Conservation (phyloP, 2,329 filamentous ascomycete species). For the Diaporthe sp. region DNA sequence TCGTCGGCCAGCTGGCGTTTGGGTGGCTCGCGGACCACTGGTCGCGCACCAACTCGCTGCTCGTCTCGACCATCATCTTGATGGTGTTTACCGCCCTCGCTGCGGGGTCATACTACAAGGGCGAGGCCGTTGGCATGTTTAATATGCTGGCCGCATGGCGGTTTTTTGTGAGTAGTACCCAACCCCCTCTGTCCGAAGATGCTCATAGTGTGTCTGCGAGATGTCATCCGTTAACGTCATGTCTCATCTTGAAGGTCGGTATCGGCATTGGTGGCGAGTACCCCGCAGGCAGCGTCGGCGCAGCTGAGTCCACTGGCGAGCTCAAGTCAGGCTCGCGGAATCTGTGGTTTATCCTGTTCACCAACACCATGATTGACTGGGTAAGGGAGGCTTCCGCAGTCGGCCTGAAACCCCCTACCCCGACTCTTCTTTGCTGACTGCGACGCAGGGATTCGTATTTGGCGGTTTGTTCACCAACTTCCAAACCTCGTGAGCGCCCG, state of each 20-base stretch:
- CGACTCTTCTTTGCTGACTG: conserved; percentile 41
- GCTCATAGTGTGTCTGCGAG: not conserved
- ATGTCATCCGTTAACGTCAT: not conserved
- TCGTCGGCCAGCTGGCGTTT: conserved; percentile 85
- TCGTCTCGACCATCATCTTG: conserved; percentile 85
- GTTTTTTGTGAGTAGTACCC: conserved; percentile 72
- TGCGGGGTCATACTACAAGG: conserved; percentile 79
- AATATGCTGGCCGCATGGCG: conserved; percentile 79
- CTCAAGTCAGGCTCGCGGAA: conserved; percentile 86
- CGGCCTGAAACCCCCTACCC: not conserved
- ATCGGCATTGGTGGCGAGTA: conserved; percentile 87
- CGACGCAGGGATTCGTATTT: conserved; percentile 77
- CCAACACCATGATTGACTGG: conserved; percentile 87
- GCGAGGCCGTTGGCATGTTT: conserved; percentile 56
- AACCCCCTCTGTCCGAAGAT: conserved; percentile 44
- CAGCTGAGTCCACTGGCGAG: conserved; percentile 87
- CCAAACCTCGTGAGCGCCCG: not conserved
- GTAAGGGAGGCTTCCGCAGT: not conserved
- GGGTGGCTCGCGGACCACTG: conserved; percentile 87
- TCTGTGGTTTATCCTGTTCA: conserved; percentile 92
- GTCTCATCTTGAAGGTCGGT: conserved; percentile 59
- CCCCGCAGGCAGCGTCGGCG: conserved; percentile 86
- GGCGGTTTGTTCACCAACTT: conserved; percentile 69
- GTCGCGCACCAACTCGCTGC: conserved; percentile 85
- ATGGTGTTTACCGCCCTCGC: conserved; percentile 87